Evolutionary conservation across 495 filamentous ascomycete species (phyloP), one percentile per base, ranked within the genome.

Genomic region (Schizothecium vesticola): DNA sequence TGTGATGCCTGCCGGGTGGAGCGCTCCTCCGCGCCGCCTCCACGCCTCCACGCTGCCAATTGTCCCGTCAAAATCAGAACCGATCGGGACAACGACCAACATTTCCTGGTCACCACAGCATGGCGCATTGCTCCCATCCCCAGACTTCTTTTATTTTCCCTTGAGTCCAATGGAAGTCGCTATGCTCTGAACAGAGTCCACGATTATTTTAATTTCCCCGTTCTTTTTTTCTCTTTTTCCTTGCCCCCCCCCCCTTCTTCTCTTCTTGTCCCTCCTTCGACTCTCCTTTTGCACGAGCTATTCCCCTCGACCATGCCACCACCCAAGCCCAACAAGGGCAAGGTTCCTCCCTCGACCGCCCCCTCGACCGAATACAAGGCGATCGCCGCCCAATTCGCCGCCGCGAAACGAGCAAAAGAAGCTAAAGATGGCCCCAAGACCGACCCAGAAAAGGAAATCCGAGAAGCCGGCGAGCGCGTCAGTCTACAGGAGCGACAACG

Each of bases 341-440:
- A 76, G 63, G 12, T 65, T 13, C 29, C 73, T 36, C 61, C 77
- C 56, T 21, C 70, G 10, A 65, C 74, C 70, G 80, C 73, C 33
- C 61, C 77, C 56, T 21, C 70, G 10, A 65, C 74, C 70, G 80
- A 83, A 10, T 81, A 80, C 72, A 74, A 81, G 68, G 70, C 76
- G 56, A 81, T 83, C 31, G 76, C 79, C n/a, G 74, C 75, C 11
- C 74, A 84, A 70, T 83, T 75, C 71, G 81, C 78, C 66, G 80
- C 80, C n/a, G 78, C 81, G 26, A 83, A 85, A 71, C 80, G 78
- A 59, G 73, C 74, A 63, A 81, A 83, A 68, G 81, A 80, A 55
- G 69, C 71, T 13, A 67, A 79, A 24, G 71, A 70, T 69, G 78
- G 63, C 6, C 60, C 51, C 33, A 28, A n/a, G 9, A n/a, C 43